phyloP scores from a whole-genome alignment of 177 flowering plant species.

The Vitis hybrid region DNA sequence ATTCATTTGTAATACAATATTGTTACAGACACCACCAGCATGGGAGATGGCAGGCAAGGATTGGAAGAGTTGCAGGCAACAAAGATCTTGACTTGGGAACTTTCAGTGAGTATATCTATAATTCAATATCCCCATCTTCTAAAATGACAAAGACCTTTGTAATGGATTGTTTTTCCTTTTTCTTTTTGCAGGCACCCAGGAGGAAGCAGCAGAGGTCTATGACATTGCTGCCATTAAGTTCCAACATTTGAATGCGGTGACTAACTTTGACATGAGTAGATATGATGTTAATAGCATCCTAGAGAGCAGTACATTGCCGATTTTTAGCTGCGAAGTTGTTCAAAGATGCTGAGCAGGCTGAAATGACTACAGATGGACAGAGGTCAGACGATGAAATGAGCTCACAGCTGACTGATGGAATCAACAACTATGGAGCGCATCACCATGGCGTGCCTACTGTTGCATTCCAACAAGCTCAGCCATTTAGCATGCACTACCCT shows the following conservation, averaged over 20 bases:
- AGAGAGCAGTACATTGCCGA: conserved; percentile 74
- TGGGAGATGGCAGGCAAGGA: conserved; percentile 97
- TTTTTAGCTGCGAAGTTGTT: conserved; percentile 82
- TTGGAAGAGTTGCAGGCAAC: conserved; percentile 93
- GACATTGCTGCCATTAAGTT: conserved; percentile 97
- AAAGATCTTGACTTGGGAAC: conserved; percentile 92
- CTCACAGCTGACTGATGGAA: conserved; percentile 38
- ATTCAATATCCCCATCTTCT: background rate
- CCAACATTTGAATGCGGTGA: conserved; percentile 86
- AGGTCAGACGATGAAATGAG: conserved; percentile 23
- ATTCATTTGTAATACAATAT: background rate
- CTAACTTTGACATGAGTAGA: conserved; percentile 89
- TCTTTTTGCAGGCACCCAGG: conserved; percentile 69
- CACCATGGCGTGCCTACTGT: conserved; percentile 53
- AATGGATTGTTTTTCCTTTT: background rate
- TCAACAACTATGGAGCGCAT: conserved; percentile 23
- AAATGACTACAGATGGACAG: conserved; percentile 31
- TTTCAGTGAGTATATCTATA: conserved; percentile 55
- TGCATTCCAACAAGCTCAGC: conserved; percentile 62
- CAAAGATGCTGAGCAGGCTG: conserved; percentile 67
- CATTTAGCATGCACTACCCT: conserved; percentile 42
- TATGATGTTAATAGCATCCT: conserved; percentile 86
- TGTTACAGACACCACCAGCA: conserved; percentile 81
- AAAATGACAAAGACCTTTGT: background rate
- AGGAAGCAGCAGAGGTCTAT: conserved; percentile 98